A percentile compares a stretch with the other conserved stretches of the same genome.
Conservation (phyloP, 768 basidiomycete species). For the Tricholoma hemisulphureum region DNA sequence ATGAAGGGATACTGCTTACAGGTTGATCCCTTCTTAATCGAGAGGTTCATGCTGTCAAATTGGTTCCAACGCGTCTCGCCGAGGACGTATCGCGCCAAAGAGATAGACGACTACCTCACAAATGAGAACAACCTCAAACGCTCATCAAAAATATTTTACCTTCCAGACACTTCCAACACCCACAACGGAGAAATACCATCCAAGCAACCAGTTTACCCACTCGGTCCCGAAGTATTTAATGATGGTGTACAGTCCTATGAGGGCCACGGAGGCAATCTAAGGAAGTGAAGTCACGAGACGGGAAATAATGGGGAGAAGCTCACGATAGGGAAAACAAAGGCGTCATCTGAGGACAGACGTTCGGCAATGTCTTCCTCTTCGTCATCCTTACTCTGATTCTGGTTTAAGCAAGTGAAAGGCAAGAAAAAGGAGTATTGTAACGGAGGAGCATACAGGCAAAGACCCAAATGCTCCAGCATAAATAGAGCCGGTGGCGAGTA, state of each 20-base stretch:
- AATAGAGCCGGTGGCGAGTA: slow-evolving; percentile 63
- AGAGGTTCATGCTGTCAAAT: slow-evolving; percentile 47
- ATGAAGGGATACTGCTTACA: slow-evolving; percentile 36
- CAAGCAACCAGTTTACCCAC: slow-evolving; percentile 81
- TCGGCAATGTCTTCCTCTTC: slow-evolving; percentile 60
- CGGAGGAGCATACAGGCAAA: slow-evolving; percentile 51
- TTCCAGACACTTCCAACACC: slow-evolving; percentile 70
- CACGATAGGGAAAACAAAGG: slow-evolving; percentile 76
- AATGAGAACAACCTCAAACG: slow-evolving; percentile 1
- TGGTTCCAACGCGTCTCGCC: slow-evolving; percentile 57
- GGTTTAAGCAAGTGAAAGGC: background rate
- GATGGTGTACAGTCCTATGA: slow-evolving; percentile 67
- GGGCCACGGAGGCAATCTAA: slow-evolving; percentile 66
- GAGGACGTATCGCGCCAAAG: slow-evolving; percentile 46
- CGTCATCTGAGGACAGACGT: slow-evolving; percentile 63
- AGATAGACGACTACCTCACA: slow-evolving; percentile 45
- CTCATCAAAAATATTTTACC: slow-evolving; percentile 35
- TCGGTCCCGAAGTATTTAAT: slow-evolving; percentile 75
- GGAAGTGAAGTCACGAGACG: slow-evolving; percentile 1
- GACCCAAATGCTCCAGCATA: slow-evolving; percentile 71
- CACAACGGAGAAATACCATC: slow-evolving; percentile 68
- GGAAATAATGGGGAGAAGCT: slow-evolving; percentile 24
- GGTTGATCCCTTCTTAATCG: slow-evolving; percentile 44
- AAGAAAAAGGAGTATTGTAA: slow-evolving; percentile 11
- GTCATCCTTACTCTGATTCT: slow-evolving; percentile 28